Evolutionary conservation across 345 rosid genomes (phyloP), one percentile per base, ranked within the genome.

Genomic region (Erucastrum elatum): DNA sequence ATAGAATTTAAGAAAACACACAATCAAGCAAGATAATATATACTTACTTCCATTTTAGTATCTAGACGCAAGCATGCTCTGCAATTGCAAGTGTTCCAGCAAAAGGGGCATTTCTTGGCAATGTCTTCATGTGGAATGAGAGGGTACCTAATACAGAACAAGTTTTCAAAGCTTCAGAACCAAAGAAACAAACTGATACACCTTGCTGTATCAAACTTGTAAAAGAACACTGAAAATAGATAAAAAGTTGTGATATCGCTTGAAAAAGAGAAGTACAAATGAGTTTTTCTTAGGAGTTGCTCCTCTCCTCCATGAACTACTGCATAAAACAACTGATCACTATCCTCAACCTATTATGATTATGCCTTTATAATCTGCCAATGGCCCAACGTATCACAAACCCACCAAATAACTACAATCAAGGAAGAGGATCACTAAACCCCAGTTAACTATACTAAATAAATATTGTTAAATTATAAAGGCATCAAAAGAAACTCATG

Each of bases 51-150:
- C 8, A 61, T 13, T 12, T 68, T 63, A 5, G 74, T 68, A 71
- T 82, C 84, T 21, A 79, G 68, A 26, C 90, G 90, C 83, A 91
- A 79, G 83, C 97, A 91, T 7, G 88, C 70, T 82, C 85, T 87
- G 78, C 97, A 90, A 68, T 87, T 87, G 86, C 94, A 88, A 70
- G 76, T 88, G 37, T 75, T 69, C 17, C 69, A 80, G 74, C 94
- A 87, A 74, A 85, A 73, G 0, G 93, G 91, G 63, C 91, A 87
- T 65, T 69, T 75, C 10, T 75, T 61, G 30, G 85, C 86, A 79
- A 90, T 44, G 1, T 78, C 82, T 64, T 86, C 85, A 70, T 85
- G 76, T 15, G 3, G 4, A 27, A 63, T 63, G 41, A 1, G 66
- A 30, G 66, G 66, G 25, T 63, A 63, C 66, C 66, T 63, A 5